phyloP scores from a whole-genome alignment of 2,329 filamentous ascomycete species.

The Fusarium veterinarium region DNA sequence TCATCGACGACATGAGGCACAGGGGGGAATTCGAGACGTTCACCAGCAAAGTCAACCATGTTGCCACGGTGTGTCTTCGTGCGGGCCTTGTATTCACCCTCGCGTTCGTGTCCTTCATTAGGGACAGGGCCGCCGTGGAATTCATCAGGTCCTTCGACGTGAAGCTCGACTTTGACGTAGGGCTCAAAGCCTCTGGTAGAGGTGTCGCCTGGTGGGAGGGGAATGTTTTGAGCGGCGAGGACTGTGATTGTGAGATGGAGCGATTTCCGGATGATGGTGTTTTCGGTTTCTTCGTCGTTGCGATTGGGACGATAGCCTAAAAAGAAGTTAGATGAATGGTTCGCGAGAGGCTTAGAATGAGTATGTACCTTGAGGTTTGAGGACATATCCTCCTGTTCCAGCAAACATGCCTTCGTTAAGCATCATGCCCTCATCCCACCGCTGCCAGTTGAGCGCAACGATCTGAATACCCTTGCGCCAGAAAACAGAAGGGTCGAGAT shows the following conservation, averaged over 20 bases:
- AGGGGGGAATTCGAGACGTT: conserved; percentile 67
- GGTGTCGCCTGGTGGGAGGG: conserved; percentile 68
- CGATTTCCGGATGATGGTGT: conserved; percentile 61
- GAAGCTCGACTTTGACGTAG: conserved; percentile 86
- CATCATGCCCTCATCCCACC: conserved; percentile 93
- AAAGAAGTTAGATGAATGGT: background rate
- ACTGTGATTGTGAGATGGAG: conserved; percentile 79
- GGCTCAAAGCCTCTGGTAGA: conserved; percentile 73
- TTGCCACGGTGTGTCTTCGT: conserved; percentile 69
- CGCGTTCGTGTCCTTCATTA: conserved; percentile 55
- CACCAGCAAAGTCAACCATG: conserved; percentile 71
- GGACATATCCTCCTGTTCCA: conserved; percentile 83
- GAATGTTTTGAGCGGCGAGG: conserved; percentile 80
- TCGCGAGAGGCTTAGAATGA: no score
- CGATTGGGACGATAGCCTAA: conserved; percentile 49
- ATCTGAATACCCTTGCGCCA: conserved; percentile 93
- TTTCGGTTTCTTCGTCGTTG: conserved; percentile 36
- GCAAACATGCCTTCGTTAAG: conserved; percentile 93
- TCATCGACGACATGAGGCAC: conserved; percentile 71
- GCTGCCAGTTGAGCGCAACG: conserved; percentile 94
- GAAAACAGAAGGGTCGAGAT: conserved; percentile 84
- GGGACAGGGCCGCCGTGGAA: conserved; percentile 51
- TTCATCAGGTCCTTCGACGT: conserved; percentile 75
- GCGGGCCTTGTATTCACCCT: conserved; percentile 66
- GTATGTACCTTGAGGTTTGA: conserved; percentile 77